Base-by-base conservation (phyloP, 73 alveolate genomes). In the Urostyla sp. region DNA sequence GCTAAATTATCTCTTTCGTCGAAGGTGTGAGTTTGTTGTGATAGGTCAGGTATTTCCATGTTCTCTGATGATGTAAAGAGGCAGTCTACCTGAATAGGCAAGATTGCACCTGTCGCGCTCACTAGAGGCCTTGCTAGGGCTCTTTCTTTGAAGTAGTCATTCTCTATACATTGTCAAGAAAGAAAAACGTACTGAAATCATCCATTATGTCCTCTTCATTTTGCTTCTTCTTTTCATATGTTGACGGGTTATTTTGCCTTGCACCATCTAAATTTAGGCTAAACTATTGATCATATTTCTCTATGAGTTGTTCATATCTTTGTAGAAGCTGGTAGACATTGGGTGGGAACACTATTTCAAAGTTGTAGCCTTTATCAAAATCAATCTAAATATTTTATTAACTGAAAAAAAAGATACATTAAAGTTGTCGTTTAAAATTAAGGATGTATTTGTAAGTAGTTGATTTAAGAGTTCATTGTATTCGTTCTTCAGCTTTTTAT, bases 331-430 rank as follows among this genome's bases (percentile, higher is more conserved):
- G 85, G 30, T 84, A 84, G 38, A 84, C 74, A 0, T 73, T 45
- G 0, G 92, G 92, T 1, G 92, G 61, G 84, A 74, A 84, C 38
- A 75, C 92, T 10, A 84, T 73, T 48, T 44, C 51, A 24, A 84
- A 51, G 6, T 56, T 59, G 43, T 84, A 84, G 59, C 58, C 72
- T 28, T 57, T 18, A 20, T 83, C 83, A 28, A 51, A 84, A 0
- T 50, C 74, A 40, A 84, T 75, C 77, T 84, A n/a, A 6, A 20
- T 40, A 40, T 40, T n/a, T n/a, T n/a, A 49, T 24, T 49, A 13
- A 49, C 7, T 18, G 60, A n/a, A 4, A 15, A 10, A 40, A 31
- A 49, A 5, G 35, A 18, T 49, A 49, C 60, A 49, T 49, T 48
- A 30, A 37, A 75, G 7, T 61, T 31, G 54, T 54, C 76, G n/a